Base-by-base conservation (phyloP, 306 rosid species). In the Corylus heterophylla region DNA sequence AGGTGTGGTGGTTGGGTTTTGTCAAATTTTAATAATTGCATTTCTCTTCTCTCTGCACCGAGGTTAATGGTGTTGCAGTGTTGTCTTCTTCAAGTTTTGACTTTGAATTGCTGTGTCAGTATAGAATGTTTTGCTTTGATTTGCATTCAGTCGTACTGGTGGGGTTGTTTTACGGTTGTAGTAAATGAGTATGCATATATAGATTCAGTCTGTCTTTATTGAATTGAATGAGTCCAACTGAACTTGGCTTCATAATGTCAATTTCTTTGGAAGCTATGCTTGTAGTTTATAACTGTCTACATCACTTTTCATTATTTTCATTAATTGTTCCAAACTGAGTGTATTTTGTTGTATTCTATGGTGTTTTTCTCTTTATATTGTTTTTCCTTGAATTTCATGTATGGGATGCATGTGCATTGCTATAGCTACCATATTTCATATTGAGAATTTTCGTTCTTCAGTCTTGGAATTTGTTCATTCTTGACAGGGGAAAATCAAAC, bases 401-500 rank as follows among this genome's bases (percentile, higher is more conserved):
- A 6, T 64, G 8, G 79, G 17, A 61, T 22, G 64, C 71, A 22
- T 25, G 14, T 62, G 54, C 54, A 12, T 25, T 67, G 29, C 27
- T 18, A 17, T 39, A 7, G 42, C 20, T 67, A 37, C 51, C 13
- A 7, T 56, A 9, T n/a, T 12, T 45, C 37, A 63, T 69, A 17
- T 67, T 54, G 62, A 74, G 79, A 25, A 69, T 67, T 72, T 55
- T 55, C 29, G 66, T 55, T 83, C 66, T 63, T 31, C 7, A 74
- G 64, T 79, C 35, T 80, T 69, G 78, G 78, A 13, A 45, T 81
- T 70, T 12, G 61, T 44, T 70, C 80, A 74, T 69, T 83, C 44
- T 66, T 44, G 80, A 59, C 86, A 95, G 99, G 98, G 98, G 99
- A 95, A 83, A 89, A 87, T 82, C 99, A 95, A 84, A 90, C 97